Base-by-base conservation (phyloP, 2,329 filamentous ascomycete genomes). In the Amesomyces nigricolor region DNA sequence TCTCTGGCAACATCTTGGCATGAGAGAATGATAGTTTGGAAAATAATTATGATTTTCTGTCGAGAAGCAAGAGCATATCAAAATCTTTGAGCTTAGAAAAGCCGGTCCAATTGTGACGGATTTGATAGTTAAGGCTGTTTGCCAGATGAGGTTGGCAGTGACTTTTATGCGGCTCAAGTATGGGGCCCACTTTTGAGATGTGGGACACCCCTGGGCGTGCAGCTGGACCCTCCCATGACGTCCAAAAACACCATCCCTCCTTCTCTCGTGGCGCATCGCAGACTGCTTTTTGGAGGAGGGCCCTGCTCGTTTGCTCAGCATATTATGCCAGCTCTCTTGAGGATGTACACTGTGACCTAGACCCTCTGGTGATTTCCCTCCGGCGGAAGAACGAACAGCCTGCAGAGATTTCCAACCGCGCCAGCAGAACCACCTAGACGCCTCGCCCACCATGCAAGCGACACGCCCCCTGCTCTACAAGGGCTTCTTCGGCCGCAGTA, bases 401-500 rank as follows among this genome's bases (percentile, higher is more conserved):
- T 32, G 29, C 26, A 8, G 29, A 30, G 9, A 43, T 42, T 42
- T 46, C 22, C 16, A 44, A 26, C 45, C 26, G 47, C 35, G 17
- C 30, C 17, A 43, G 26, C 38, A 37, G 43, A 22, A 29, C 19
- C 42, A 38, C 40, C 17, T 26, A 22, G 5, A 46, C 13, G 17
- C 17, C 26, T 54, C 42, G 45, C 54, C 61, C 58, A 61, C 35
- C 26, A 65, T 65, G 63, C 59, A 61, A 29, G 56, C 61, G 37
- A 64, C 63, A 56, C 44, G 58, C 42, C 52, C 52, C 26, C 60
- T 65, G 53, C 68, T 80, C 32, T 68, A 71, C 58, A 81, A 76
- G 67, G 76, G 80, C 71, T 82, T 86, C 65, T 71, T 78, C 62
- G 73, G 73, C 55, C 77, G 83, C 42, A 86, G 81, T 63, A 46